phyloP scores from a whole-genome alignment of 768 basidiomycete species.

The Daedaleopsis nitida region DNA sequence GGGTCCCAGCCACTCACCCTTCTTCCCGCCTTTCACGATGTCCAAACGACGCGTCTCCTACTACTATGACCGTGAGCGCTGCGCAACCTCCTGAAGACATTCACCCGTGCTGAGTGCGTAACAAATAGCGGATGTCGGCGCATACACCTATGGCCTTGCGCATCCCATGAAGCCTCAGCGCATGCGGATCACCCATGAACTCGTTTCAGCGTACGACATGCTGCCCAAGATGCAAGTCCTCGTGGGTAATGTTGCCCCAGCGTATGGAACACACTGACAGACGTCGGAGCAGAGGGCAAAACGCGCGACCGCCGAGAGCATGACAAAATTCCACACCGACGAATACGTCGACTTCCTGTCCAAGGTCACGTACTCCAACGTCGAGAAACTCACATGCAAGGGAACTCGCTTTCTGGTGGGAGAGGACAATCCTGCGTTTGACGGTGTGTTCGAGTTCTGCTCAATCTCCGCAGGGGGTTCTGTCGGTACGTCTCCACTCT shows the following conservation, averaged over 20 bases:
- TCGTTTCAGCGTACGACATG: conserved; percentile 90
- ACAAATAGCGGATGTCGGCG: conserved; percentile 63
- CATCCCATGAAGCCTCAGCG: conserved; percentile 98
- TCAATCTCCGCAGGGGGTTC: conserved; percentile 96
- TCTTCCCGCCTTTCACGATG: conserved; percentile 39
- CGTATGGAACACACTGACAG: not conserved
- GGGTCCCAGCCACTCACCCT: not conserved
- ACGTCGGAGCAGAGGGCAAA: conserved; percentile 31
- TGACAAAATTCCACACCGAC: conserved; percentile 96
- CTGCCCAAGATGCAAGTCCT: conserved; percentile 91
- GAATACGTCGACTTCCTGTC: conserved; percentile 94
- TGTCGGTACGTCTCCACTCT: conserved; percentile 57
- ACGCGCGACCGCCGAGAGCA: conserved; percentile 41
- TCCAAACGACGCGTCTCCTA: conserved; percentile 76
- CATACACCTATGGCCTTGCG: conserved; percentile 81
- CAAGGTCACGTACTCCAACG: conserved; percentile 89
- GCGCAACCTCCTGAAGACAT: not conserved
- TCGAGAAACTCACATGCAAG: conserved; percentile 79
- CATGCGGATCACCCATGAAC: conserved; percentile 91
- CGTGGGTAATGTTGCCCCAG: conserved; percentile 47
- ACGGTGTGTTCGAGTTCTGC: conserved; percentile 96
- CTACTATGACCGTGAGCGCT: conserved; percentile 68
- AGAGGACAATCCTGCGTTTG: conserved; percentile 96
- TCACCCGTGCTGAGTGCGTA: not conserved
- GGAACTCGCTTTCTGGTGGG: conserved; percentile 79